Evolutionary conservation across 179 eudicot species (phyloP).

Genomic region (Patellifolia procumbens): DNA sequence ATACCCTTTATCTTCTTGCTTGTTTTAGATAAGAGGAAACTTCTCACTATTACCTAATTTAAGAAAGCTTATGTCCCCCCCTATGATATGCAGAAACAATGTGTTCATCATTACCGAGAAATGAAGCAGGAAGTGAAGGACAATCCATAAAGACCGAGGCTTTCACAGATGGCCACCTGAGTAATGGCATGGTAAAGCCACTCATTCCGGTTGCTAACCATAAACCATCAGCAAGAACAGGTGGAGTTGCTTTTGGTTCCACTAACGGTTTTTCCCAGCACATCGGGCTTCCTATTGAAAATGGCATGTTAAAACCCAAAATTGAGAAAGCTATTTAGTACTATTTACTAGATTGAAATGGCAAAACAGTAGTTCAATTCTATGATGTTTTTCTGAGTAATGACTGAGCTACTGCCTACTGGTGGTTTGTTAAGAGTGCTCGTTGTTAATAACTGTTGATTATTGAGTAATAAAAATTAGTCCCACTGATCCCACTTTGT

Average conservation of each 20-base stretch:
- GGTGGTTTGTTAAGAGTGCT: neutral
- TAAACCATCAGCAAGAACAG: slow-evolving; percentile 23
- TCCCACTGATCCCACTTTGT: neutral
- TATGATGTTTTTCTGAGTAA: slow-evolving; percentile 7
- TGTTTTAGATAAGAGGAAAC: neutral
- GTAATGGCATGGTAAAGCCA: slow-evolving; percentile 30
- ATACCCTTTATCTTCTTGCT: neutral
- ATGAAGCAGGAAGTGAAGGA: slow-evolving; percentile 28
- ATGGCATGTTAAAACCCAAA: slow-evolving; percentile 29
- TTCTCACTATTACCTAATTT: neutral
- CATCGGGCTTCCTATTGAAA: slow-evolving; percentile 12
- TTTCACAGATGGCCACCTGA: slow-evolving; percentile 9
- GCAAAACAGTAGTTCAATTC: neutral
- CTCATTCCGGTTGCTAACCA: slow-evolving; percentile 25
- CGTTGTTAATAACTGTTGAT: slow-evolving; percentile 3
- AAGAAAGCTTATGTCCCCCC: neutral
- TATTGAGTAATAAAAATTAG: slow-evolving; percentile 16
- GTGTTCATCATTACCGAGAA: slow-evolving; percentile 34
- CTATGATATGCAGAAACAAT: slow-evolving; percentile 33
- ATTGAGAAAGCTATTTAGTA: slow-evolving; percentile 29
- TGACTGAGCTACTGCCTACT: neutral
- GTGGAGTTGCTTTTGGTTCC: slow-evolving; percentile 16
- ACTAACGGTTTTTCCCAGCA: slow-evolving; percentile 17
- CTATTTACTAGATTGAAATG: neutral
- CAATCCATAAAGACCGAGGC: slow-evolving; percentile 14